A percentile compares a stretch with the other conserved stretches of the same genome.
Evolutionary conservation across 495 filamentous ascomycete genomes (phyloP).

Genomic region (Aspergillus nanangensis): DNA sequence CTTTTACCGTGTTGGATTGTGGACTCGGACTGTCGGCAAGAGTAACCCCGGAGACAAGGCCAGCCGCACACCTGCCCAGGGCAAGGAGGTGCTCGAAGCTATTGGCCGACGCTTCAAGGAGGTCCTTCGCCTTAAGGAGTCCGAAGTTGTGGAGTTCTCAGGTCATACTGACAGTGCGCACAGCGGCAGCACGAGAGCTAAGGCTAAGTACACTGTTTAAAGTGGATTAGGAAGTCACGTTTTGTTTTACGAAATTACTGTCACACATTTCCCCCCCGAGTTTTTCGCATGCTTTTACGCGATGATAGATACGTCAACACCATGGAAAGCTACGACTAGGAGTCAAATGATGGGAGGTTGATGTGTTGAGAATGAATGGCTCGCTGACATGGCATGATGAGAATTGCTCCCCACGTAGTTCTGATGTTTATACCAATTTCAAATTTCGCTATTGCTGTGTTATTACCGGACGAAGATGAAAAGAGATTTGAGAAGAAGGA

Average conservation of each 20-base stretch:
- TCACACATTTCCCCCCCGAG: conserved; percentile 3
- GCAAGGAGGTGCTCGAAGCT: conserved; percentile 72
- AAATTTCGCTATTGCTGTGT: too few species aligned
- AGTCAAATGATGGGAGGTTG: too few species aligned
- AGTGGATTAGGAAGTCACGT: conserved; percentile 1
- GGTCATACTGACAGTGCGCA: conserved; percentile 94
- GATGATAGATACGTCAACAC: too few species aligned
- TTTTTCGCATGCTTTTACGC: too few species aligned
- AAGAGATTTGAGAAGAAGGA: too few species aligned
- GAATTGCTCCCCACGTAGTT: too few species aligned
- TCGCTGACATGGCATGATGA: too few species aligned
- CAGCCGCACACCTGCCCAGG: conserved; percentile 69
- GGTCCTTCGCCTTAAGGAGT: conserved; percentile 67
- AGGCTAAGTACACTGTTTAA: conserved; percentile 87
- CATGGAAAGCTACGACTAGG: too few species aligned
- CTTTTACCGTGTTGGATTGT: conserved; percentile 92
- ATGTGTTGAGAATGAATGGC: too few species aligned
- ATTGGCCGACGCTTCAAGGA: conserved; percentile 91
- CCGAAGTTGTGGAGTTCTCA: conserved; percentile 85
- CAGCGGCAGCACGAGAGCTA: conserved; percentile 87
- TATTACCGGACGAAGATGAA: too few species aligned
- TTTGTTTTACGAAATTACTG: conserved; percentile 14
- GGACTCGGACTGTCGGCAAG: conserved; percentile 90
- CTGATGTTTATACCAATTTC: too few species aligned
- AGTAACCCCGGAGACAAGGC: conserved; percentile 69